Conservation (phyloP, 2,329 filamentous ascomycete species). For the Teratosphaeria epicoccoides region DNA sequence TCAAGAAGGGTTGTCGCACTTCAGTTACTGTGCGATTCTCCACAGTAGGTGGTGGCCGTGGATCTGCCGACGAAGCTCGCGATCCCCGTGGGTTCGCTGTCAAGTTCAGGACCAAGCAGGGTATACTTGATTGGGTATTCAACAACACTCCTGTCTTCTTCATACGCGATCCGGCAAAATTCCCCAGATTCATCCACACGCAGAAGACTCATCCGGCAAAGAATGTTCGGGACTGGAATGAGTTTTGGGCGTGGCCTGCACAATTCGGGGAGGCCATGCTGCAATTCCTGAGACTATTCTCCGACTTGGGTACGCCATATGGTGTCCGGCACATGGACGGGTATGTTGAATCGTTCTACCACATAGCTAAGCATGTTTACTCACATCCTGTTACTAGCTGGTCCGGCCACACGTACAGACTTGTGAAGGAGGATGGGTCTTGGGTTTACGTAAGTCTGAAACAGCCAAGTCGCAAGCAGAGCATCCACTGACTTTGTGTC, state of each 20-base stretch:
- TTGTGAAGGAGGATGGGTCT: background rate
- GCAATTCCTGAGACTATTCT: background rate
- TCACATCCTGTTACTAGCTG: background rate
- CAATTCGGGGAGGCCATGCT: background rate
- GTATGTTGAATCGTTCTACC: background rate
- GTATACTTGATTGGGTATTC: constrained; percentile 42
- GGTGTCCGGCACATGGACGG: background rate
- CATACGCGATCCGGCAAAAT: constrained; percentile 33
- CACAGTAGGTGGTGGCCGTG: constrained; percentile 52
- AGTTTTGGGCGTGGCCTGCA: constrained; percentile 18
- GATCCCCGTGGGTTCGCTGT: constrained; percentile 42
- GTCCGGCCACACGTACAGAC: background rate
- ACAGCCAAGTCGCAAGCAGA: background rate
- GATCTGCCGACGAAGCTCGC: constrained; percentile 37
- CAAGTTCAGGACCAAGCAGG: constrained; percentile 44
- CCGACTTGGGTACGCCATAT: background rate
- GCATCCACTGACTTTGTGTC: background rate
- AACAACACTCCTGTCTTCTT: constrained; percentile 33
- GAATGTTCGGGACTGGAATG: constrained; percentile 28
- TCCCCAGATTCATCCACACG: constrained; percentile 9
- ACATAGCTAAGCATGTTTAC: background rate
- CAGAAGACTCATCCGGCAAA: background rate
- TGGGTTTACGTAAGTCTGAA: background rate
- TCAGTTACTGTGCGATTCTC: constrained; percentile 65
- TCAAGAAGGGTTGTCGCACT: constrained; percentile 58